phyloP scores from a whole-genome alignment of 225 moss, liverwort and hornwort genomes.

The Lunularia cruciata region DNA sequence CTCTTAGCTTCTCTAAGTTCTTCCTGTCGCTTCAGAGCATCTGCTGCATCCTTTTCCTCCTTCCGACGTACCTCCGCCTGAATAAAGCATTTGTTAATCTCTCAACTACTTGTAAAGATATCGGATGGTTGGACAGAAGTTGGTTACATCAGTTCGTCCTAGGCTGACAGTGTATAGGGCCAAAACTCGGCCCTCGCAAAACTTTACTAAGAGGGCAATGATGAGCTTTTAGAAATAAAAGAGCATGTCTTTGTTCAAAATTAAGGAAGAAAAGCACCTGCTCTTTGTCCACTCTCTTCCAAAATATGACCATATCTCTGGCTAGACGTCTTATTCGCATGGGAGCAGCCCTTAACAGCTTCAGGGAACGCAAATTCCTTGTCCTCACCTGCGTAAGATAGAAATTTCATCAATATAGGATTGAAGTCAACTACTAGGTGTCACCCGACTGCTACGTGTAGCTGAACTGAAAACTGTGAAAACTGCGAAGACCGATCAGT shows the following conservation, averaged over 20 bases:
- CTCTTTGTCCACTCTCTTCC: constrained; percentile 97
- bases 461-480: too few species aligned
- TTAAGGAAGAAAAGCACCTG: constrained; percentile 44
- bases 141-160: too few species aligned
- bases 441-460: too few species aligned
- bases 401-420: background rate
- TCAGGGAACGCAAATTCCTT: constrained; percentile 74
- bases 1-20: constrained; percentile 90
- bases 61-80: constrained; percentile 84
- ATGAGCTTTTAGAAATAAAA: too few species aligned
- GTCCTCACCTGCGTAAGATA: constrained; percentile 58
- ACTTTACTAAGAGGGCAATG: too few species aligned
- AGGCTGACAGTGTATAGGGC: too few species aligned
- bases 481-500: too few species aligned
- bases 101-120: background rate
- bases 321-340: constrained; percentile 77
- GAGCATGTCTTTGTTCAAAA: background rate
- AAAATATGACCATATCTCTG: constrained; percentile 88
- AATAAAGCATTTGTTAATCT: background rate
- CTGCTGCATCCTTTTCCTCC: constrained; percentile 97
- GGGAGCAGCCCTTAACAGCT: constrained; percentile 71
- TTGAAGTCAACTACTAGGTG: background rate
- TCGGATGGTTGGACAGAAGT: background rate
- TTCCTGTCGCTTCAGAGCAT: constrained; percentile 91
- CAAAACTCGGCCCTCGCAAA: too few species aligned